These are phyloP conservation scores for Oenanthe sinensis DNA, from an alignment of 129 eudicot genomes.

Conservation along the genomic window DNA sequence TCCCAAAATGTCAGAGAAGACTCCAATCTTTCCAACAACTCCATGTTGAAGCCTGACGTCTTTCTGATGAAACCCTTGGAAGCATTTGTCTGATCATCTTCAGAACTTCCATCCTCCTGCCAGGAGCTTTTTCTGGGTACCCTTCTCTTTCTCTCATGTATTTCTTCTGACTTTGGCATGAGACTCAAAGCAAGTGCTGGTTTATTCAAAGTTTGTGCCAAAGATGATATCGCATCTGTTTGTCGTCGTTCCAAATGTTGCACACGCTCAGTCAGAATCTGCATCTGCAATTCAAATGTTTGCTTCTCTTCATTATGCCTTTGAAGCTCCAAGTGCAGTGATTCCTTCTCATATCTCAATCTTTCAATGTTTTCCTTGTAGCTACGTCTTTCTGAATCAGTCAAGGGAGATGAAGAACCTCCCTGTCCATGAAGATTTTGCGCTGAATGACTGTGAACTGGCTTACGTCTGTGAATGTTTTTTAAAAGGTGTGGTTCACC, in stretches of 20 bases:
- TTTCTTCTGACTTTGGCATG: slow-evolving; percentile 36
- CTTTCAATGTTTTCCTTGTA: slow-evolving; percentile 44
- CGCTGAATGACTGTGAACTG: slow-evolving; percentile 71
- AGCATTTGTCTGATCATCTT: slow-evolving; percentile 24
- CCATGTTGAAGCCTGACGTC: slow-evolving; percentile 28
- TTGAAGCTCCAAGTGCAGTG: slow-evolving; percentile 38
- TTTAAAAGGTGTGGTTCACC: slow-evolving; percentile 68
- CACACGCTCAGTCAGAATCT: slow-evolving; percentile 39
- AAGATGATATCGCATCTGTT: slow-evolving; percentile 31
- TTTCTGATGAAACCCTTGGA: slow-evolving; percentile 26
- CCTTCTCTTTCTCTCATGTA: slow-evolving; percentile 63
- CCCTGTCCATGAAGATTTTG: slow-evolving; percentile 38
- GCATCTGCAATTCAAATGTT: slow-evolving; percentile 30
- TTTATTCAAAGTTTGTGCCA: slow-evolving; percentile 38
- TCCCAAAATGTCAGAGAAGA: slow-evolving; percentile 64
- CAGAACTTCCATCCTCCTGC: slow-evolving; percentile 28
- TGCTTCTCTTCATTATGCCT: slow-evolving; percentile 44
- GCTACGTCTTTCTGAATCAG: slow-evolving; percentile 43
- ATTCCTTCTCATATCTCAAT: slow-evolving; percentile 45
- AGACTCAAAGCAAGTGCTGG: slow-evolving; percentile 28
- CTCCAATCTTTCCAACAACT: slow-evolving; percentile 45
- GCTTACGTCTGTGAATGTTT: slow-evolving; percentile 78
- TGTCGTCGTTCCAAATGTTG: slow-evolving; percentile 43
- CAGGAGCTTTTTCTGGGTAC: slow-evolving; percentile 27
- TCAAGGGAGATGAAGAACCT: slow-evolving; percentile 33